phyloP scores from a whole-genome alignment of 345 rosid species.

The Pugionium cornutum region DNA sequence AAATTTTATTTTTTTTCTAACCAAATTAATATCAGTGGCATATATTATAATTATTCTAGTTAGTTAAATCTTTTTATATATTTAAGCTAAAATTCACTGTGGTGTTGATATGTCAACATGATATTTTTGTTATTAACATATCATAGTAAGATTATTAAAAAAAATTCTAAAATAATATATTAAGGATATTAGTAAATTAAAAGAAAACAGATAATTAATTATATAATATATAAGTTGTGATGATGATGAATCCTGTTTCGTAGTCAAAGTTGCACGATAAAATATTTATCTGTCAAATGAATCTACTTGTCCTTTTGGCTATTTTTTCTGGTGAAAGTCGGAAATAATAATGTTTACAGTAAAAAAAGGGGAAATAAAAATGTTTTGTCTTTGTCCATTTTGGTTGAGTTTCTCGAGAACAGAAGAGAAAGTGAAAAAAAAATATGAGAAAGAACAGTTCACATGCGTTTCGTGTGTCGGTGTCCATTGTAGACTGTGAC shows the following conservation, averaged over 20 bases:
- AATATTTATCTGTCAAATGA: slow-evolving; percentile 24
- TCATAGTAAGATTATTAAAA: no score
- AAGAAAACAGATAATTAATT: background rate
- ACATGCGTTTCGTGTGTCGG: slow-evolving; percentile 49
- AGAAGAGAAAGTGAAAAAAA: slow-evolving; percentile 19
- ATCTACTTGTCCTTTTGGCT: slow-evolving; percentile 14
- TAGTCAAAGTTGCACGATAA: background rate
- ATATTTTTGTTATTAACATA: no score
- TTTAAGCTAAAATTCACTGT: no score
- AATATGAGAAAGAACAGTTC: slow-evolving; percentile 35
- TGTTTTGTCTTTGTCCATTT: slow-evolving; percentile 32
- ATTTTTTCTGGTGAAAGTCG: background rate
- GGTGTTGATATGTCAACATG: no score
- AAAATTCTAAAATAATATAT: no score
- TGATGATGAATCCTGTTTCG: no score
- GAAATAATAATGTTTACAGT: slow-evolving; percentile 18
- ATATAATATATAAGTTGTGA: background rate
- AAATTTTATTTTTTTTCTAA: no score
- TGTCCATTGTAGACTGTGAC: slow-evolving; percentile 47
- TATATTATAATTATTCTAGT: no score
- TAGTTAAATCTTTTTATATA: no score
- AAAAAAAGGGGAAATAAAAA: slow-evolving; percentile 17
- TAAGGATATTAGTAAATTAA: no score
- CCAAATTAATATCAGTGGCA: no score
- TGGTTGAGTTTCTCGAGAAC: slow-evolving; percentile 28